Base-by-base conservation (phyloP, 768 basidiomycete genomes). In the Serendipita vermifera region DNA sequence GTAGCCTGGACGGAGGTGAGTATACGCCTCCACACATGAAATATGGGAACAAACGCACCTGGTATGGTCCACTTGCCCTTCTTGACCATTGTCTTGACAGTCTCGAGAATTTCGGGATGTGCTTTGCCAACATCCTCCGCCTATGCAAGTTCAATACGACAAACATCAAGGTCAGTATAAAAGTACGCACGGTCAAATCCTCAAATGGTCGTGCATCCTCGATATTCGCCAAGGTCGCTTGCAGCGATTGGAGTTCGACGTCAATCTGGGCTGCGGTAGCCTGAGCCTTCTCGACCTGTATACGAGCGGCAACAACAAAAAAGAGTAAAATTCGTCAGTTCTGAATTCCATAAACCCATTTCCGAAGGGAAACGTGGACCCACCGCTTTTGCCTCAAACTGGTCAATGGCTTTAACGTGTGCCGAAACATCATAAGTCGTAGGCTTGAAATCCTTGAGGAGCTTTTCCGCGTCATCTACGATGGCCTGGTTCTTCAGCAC, bases 11-110 rank as follows among this genome's bases (percentile, higher is more conserved):
- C 17, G 36, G 27, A 48, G 54, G 13, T n/a, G 38, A 33, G 33
- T 13, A 56, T 57, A 43, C 11, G 1, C 29, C 29, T 27, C 14
- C 31, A n/a, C 65, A 13, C 26, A 33, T 13, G 20, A 14, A 31
- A 31, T 54, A 15, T 54, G 31, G 39, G 35, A n/a, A 26, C n/a
- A 13, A 26, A 60, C 75, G 55, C 67, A 84, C 92, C 93, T 65
- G 94, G 94, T 58, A 97, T 93, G 65, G 85, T 90, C 85, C 90
- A 96, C 75, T 97, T 96, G 71, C 93, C 93, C 75, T 97, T 92
- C 80, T 85, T 83, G 61, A 97, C 70, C 91, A 96, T 94, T 62
- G 77, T 86, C 73, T 97, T 90, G 58, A 96, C 88, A 38, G 86
- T 82, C 71, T 96, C 82, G 35, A 76, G 73, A 69, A 98, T 82